These are phyloP conservation scores for Beauveria scarabaeidicola DNA, from an alignment of 2,329 filamentous ascomycete species.

Conservation along the genomic window DNA sequence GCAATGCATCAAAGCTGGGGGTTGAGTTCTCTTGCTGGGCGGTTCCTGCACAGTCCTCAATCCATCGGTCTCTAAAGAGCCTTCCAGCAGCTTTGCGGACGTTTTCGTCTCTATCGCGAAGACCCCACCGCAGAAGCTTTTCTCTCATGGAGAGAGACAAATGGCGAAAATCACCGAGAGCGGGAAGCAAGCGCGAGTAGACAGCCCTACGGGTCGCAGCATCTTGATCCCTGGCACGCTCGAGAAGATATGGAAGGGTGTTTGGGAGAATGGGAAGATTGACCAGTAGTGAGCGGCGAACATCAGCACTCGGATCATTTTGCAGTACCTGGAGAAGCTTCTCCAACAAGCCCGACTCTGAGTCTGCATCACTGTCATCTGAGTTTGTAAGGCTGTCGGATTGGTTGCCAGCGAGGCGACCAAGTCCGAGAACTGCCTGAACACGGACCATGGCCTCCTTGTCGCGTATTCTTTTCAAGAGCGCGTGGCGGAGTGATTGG, in stretches of 20 bases:
- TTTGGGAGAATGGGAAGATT: slow-evolving; percentile 81
- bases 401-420: slow-evolving; percentile 70
- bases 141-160: slow-evolving; percentile 89
- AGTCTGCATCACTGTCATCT: slow-evolving; percentile 58
- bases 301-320: slow-evolving; percentile 90
- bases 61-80: slow-evolving; percentile 92
- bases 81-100: slow-evolving; percentile 86
- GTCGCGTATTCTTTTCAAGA: slow-evolving; percentile 81
- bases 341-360: slow-evolving; percentile 61
- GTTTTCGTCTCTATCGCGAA: slow-evolving; percentile 87
- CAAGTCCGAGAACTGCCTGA: slow-evolving; percentile 86
- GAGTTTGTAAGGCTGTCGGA: slow-evolving; percentile 61
- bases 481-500: slow-evolving; percentile 65
- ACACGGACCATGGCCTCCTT: slow-evolving; percentile 89
- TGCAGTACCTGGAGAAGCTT: slow-evolving; percentile 84
- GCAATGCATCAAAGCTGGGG: slow-evolving; percentile 71
- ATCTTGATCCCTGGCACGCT: slow-evolving; percentile 85
- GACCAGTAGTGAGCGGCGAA: slow-evolving; percentile 76
- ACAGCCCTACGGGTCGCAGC: slow-evolving; percentile 73
- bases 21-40: slow-evolving; percentile 51
- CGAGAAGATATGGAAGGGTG: slow-evolving; percentile 79
- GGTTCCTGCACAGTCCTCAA: slow-evolving; percentile 80
- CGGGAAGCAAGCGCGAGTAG: slow-evolving; percentile 79
- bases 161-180: slow-evolving; percentile 88
- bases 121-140: slow-evolving; percentile 88